phyloP scores from a whole-genome alignment of 1,284 basidiomycete genomes.

The Cutaneotrichosporon arboriforme region DNA sequence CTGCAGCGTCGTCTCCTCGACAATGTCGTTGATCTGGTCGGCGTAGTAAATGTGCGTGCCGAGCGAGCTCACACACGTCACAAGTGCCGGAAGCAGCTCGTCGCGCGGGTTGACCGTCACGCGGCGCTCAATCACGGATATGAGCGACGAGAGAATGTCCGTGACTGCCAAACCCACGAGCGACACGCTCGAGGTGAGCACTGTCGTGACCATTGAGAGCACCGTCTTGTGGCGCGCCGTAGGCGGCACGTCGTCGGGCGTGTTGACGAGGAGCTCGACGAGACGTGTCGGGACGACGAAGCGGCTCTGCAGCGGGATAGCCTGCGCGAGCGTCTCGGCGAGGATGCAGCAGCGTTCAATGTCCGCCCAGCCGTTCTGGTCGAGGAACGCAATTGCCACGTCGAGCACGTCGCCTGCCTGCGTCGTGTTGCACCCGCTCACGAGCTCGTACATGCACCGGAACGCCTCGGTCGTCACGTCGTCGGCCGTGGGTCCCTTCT shows the following conservation, averaged over 20 bases:
- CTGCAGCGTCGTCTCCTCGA: conserved; percentile 73
- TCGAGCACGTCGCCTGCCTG: conserved; percentile 67
- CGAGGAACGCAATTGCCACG: conserved; percentile 62
- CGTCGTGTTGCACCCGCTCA: conserved; percentile 68
- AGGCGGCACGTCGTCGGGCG: conserved; percentile 57
- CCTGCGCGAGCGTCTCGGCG: conserved; percentile 66
- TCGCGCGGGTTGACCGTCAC: conserved; percentile 64
- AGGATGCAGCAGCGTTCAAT: conserved; percentile 76
- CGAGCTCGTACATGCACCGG: conserved; percentile 64
- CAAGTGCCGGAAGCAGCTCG: conserved; percentile 61
- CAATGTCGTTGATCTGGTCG: conserved; percentile 91
- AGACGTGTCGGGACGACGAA: conserved; percentile 80
- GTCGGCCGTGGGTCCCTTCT: conserved; percentile 68
- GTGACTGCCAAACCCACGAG: conserved; percentile 87
- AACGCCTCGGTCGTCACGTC: conserved; percentile 73
- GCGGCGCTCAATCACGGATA: conserved; percentile 67
- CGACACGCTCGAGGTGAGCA: conserved; percentile 71
- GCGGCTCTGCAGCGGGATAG: conserved; percentile 87
- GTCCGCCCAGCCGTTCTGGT: conserved; percentile 64
- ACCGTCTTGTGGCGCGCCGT: conserved; percentile 62
- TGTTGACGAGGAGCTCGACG: conserved; percentile 70
- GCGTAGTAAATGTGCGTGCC: conserved; percentile 85
- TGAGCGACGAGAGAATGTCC: conserved; percentile 73
- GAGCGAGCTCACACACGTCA: conserved; percentile 75
- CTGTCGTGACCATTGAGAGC: conserved; percentile 74